Evolutionary conservation across 306 rosid genomes (phyloP).

Genomic region (Herpetospermum pedunculosum): DNA sequence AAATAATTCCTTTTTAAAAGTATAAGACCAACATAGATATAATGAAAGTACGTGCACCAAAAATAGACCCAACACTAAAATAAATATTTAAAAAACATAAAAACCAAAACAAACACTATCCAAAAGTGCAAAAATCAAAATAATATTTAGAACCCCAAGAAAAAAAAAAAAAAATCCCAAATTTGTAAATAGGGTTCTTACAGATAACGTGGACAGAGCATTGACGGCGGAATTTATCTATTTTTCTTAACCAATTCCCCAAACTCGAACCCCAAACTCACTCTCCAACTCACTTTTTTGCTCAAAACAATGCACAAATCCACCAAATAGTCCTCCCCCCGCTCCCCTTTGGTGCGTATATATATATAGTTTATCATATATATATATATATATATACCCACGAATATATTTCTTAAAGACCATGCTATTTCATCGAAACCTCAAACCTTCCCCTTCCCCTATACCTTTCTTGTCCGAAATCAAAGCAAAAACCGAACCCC

Average conservation of each 20-base stretch:
- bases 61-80: no score
- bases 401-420: neutral
- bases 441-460: constrained; percentile 4
- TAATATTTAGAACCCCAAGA: neutral
- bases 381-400: neutral
- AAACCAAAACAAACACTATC: no score
- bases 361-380: neutral
- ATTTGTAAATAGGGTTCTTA: neutral
- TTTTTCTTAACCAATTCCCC: neutral
- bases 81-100: no score
- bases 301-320: constrained; percentile 4
- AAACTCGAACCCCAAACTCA: neutral
- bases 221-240: constrained; percentile 4
- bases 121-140: no score
- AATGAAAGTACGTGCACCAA: no score
- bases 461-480: constrained; percentile 23
- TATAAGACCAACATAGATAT: no score
- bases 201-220: neutral
- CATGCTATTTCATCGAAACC: constrained; percentile 19
- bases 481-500: constrained; percentile 10
- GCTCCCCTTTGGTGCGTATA: neutral
- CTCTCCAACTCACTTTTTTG: neutral
- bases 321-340: neutral
- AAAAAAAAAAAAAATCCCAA: neutral
- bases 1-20: no score